Conservation (phyloP, 305 asterid species). For the Fraxinus nigra region DNA sequence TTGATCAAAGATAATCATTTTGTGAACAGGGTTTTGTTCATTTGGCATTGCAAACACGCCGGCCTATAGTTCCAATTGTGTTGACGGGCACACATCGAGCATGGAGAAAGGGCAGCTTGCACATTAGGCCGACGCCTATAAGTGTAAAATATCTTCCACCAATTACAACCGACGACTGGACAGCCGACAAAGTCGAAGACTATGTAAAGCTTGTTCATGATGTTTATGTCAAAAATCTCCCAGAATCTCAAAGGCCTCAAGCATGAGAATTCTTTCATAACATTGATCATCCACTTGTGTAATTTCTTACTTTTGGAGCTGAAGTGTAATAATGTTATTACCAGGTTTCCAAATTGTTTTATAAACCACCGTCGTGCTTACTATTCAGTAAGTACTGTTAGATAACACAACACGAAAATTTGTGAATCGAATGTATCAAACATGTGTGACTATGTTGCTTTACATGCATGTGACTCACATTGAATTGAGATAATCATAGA, state of each 20-base stretch:
- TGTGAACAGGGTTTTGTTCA: conserved; percentile 47
- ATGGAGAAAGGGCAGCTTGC: conserved; percentile 52
- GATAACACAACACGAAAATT: neutral
- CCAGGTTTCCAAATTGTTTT: neutral
- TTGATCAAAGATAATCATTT: neutral
- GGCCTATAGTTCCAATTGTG: conserved; percentile 45
- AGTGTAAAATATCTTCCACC: conserved; percentile 47
- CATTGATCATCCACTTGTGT: neutral
- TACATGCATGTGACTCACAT: neutral
- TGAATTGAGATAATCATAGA: neutral
- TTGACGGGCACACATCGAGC: conserved; percentile 45
- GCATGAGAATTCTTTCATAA: neutral
- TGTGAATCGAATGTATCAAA: neutral
- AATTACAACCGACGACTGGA: conserved; percentile 44
- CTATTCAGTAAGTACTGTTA: neutral
- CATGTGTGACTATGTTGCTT: neutral
- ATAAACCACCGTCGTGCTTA: neutral
- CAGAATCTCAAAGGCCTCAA: conserved; percentile 36
- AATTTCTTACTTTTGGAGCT: neutral
- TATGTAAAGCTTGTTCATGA: conserved; percentile 36
- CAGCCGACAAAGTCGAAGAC: conserved; percentile 33
- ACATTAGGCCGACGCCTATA: conserved; percentile 38
- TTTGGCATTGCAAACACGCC: conserved; percentile 43
- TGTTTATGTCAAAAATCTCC: conserved; percentile 38
- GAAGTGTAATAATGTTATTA: neutral